phyloP scores from a whole-genome alignment of 108 stramenopile species.

The Phaeodactylum tricornutum region DNA sequence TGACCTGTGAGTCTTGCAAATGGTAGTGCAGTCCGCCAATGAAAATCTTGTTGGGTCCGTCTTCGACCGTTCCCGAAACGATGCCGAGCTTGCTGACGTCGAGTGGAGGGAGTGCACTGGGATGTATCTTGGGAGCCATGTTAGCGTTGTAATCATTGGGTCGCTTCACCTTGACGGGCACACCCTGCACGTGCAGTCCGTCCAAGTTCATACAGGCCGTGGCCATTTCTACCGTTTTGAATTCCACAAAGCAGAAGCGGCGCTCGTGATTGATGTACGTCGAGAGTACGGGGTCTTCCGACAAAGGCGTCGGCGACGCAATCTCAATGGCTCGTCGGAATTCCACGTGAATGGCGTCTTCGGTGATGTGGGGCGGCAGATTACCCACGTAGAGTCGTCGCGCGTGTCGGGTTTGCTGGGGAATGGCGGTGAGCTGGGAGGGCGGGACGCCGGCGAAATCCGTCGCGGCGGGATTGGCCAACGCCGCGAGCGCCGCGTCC shows the following conservation, averaged over 20 bases:
- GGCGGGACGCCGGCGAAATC: constrained; percentile 31
- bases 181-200: constrained; percentile 72
- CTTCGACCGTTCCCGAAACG: constrained; percentile 77
- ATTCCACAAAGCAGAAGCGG: constrained; percentile 93
- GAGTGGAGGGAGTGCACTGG: constrained; percentile 37
- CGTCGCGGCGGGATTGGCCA: constrained; percentile 18
- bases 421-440: constrained; percentile 20
- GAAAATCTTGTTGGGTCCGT: constrained; percentile 98
- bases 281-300: constrained; percentile 79
- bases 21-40: constrained; percentile 97
- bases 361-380: constrained; percentile 63
- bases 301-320: constrained; percentile 5
- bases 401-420: constrained; percentile 91
- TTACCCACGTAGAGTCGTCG: constrained; percentile 93
- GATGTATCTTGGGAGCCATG: constrained; percentile 61
- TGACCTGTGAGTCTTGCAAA: constrained; percentile 83
- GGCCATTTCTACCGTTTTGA: constrained; percentile 88
- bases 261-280: constrained; percentile 93
- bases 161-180: constrained; percentile 84
- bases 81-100: constrained; percentile 80
- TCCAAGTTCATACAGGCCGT: constrained; percentile 88
- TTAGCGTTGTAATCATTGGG: constrained; percentile 95
- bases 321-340: constrained; percentile 73
- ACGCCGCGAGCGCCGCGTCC: constrained; percentile 4
- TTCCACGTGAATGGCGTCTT: constrained; percentile 74